phyloP scores from a whole-genome alignment of 306 rosid species.

The Herpetospermum pedunculosum region DNA sequence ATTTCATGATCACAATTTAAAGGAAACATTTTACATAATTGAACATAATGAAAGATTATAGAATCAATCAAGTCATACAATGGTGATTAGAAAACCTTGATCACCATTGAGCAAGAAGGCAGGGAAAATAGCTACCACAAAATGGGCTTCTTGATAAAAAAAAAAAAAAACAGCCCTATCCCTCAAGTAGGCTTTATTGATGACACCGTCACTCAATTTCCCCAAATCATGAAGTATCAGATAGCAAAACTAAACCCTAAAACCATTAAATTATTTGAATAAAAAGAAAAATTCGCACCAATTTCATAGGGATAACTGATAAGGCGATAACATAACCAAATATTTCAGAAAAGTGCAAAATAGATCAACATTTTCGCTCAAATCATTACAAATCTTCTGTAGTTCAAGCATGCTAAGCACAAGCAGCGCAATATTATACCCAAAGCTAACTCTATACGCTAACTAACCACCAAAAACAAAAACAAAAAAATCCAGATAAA shows the following conservation, averaged over 20 bases:
- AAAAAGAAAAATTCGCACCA: neutral
- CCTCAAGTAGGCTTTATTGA: neutral
- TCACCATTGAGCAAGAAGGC: neutral
- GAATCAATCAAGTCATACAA: neutral
- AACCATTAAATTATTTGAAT: neutral
- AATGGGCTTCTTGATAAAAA: neutral
- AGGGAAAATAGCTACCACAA: neutral
- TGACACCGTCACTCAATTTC: neutral
- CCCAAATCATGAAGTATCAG: neutral
- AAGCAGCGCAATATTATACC: neutral
- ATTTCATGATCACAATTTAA: neutral
- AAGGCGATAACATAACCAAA: neutral
- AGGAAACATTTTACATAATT: neutral
- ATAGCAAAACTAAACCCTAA: neutral
- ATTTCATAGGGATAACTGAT: too few relatives aligned
- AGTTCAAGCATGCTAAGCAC: neutral
- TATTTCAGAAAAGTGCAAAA: neutral
- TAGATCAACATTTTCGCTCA: neutral
- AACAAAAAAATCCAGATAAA: neutral
- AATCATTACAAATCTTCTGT: neutral
- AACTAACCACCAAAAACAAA: neutral
- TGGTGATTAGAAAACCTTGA: neutral
- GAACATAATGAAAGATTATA: neutral
- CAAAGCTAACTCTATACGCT: neutral
- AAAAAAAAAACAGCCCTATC: neutral